Conservation (phyloP, 441 rosid species). For the Hura crepitans region DNA sequence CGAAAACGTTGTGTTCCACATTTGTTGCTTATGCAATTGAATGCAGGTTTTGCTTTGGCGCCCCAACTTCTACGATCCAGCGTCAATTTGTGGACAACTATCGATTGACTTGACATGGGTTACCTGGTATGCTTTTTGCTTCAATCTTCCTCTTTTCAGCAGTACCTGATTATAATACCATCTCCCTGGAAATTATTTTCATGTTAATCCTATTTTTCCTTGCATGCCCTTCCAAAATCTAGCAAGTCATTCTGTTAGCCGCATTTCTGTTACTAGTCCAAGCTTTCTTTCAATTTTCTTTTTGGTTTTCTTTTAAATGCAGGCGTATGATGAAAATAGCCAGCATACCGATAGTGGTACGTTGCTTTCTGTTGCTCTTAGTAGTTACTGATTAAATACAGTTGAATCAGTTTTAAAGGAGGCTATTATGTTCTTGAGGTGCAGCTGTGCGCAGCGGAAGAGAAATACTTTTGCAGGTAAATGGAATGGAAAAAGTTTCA, state of each 20-base stretch:
- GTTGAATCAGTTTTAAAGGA: neutral
- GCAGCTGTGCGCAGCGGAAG: conserved; percentile 54
- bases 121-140: conserved; percentile 1
- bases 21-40: neutral
- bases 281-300: neutral
- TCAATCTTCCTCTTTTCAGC: neutral
- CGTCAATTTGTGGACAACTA: neutral
- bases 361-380: conserved; percentile 18
- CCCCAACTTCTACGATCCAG: neutral
- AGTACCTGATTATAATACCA: no score
- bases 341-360: conserved; percentile 59
- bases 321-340: conserved; percentile 44
- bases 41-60: conserved; percentile 9
- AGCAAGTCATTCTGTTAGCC: neutral
- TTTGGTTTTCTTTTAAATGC: conserved; percentile 9
- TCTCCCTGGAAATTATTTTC: neutral
- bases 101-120: conserved; percentile 5
- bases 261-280: neutral
- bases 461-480: conserved; percentile 80
- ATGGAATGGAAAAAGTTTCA: neutral
- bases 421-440: conserved; percentile 38
- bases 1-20: neutral
- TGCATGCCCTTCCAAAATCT: no score
- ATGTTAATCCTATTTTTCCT: neutral
- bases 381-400: neutral